Percentiles rank a stretch among this genome's conserved stretches.
Conservation (phyloP, 495 filamentous ascomycete species). For the Arthonia radiata region DNA sequence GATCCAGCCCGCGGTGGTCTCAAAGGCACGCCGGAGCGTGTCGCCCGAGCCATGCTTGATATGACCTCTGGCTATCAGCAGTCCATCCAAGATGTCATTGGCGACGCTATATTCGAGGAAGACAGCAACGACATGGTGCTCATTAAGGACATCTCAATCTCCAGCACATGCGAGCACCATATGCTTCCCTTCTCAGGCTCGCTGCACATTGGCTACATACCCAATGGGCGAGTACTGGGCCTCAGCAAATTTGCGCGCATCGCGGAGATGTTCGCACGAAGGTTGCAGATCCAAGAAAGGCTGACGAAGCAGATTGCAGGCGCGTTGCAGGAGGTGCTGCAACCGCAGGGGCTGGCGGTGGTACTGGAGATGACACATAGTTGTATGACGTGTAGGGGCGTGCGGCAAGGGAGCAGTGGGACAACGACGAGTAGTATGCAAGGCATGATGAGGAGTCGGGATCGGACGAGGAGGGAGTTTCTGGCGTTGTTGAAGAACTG, state of each 20-base stretch:
- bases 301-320: slow-evolving; percentile 90
- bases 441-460: slow-evolving; percentile 74
- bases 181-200: slow-evolving; percentile 83
- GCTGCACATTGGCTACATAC: slow-evolving; percentile 99
- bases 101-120: slow-evolving; percentile 88
- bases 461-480: slow-evolving; percentile 88
- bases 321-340: slow-evolving; percentile 72
- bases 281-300: slow-evolving; percentile 86
- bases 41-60: slow-evolving; percentile 91
- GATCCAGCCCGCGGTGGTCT: slow-evolving; percentile 83
- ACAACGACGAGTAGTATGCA: slow-evolving; percentile 94
- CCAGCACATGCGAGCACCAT: slow-evolving; percentile 91
- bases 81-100: slow-evolving; percentile 80
- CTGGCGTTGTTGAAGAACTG: slow-evolving; percentile 63
- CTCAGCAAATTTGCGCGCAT: slow-evolving; percentile 88
- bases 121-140: slow-evolving; percentile 94
- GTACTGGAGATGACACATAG: slow-evolving; percentile 94
- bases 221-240: slow-evolving; percentile 60
- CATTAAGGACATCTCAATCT: slow-evolving; percentile 92
- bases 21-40: slow-evolving; percentile 63
- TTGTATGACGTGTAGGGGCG: slow-evolving; percentile 96
- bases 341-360: slow-evolving; percentile 85
- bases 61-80: slow-evolving; percentile 99
- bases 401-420: slow-evolving; percentile 63
- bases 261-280: slow-evolving; percentile 85